phyloP scores from a whole-genome alignment of 2,329 filamentous ascomycete species.

The Peltaster fructicola region DNA sequence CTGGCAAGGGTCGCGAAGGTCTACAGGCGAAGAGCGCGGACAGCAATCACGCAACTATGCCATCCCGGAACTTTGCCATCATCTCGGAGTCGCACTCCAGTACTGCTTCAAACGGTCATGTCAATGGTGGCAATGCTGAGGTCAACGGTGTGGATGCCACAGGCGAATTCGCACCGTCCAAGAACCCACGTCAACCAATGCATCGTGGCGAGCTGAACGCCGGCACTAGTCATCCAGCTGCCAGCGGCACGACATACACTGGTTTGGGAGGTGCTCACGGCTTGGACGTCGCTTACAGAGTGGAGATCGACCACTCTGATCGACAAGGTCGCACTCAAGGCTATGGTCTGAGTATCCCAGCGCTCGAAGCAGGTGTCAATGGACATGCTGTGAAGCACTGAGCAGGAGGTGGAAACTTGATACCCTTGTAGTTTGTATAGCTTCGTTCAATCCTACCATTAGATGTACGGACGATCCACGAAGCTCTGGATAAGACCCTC shows the following conservation, averaged over 20 bases:
- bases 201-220: slow-evolving; percentile 61
- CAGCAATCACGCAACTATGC: slow-evolving; percentile 76
- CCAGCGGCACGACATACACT: slow-evolving; percentile 21
- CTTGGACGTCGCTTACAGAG: slow-evolving; percentile 29
- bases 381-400: slow-evolving; percentile 5
- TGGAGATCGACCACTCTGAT: slow-evolving; percentile 29
- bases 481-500: slow-evolving; percentile 72
- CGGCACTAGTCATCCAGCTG: slow-evolving; percentile 61
- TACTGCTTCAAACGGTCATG: slow-evolving; percentile 8
- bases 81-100: slow-evolving; percentile 34
- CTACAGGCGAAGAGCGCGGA: slow-evolving; percentile 43
- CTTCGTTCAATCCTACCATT: slow-evolving; percentile 2
- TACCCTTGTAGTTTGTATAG: too few relatives aligned
- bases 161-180: slow-evolving; percentile 23
- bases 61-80: slow-evolving; percentile 46
- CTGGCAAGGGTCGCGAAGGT: slow-evolving; percentile 25
- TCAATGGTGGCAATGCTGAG: slow-evolving; percentile 12
- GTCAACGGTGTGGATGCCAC: slow-evolving; percentile 21
- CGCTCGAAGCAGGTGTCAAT: slow-evolving; percentile 15
- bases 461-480: slow-evolving; percentile 21
- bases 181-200: slow-evolving; percentile 47
- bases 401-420: too few relatives aligned
- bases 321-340: slow-evolving; percentile 28
- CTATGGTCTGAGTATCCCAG: slow-evolving; percentile 33
- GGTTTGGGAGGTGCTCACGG: slow-evolving; percentile 28